Evolutionary conservation across 495 filamentous ascomycete species (phyloP), one percentile per base, ranked within the genome.

Genomic region (Podospora bellae-mahoneyi): DNA sequence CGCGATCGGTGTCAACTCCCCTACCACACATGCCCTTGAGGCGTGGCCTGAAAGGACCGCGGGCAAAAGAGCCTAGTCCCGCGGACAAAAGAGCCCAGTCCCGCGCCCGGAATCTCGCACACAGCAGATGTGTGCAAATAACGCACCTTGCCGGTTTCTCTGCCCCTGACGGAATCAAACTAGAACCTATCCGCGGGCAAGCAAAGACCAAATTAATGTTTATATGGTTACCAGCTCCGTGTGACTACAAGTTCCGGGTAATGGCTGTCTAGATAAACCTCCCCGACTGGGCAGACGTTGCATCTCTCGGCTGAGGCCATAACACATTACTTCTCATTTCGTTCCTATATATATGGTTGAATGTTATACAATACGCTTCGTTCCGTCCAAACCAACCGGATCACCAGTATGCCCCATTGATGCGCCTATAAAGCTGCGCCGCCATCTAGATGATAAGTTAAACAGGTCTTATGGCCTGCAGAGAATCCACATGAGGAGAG

Each of bases 401-500:
- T 2, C 23, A 26, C 13, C 69, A 6, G 5, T 2, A 13, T 16
- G 23, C 39, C 15, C 39, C 39, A 48, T 48, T 10, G 9, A 6
- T 48, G 1, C 39, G 39, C 13, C 39, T 48, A 48, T 48, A 4
- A 9, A 9, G 56, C 56, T 59, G 56, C 56, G 18, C 26, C 19
- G 56, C 39, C 39, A 10, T 13, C 39, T 1, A 48, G 9, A 48
- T 48, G 15, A 48, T 13, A 48, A 2, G 39, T 13, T 48, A 2
- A 13, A 16, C 39, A 5, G 15, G 9, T 16, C 56, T 65, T 64
- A 80, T 3, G 75, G 74, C 67, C 80, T 76, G 72, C 78, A 96
- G 67, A 99, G 82, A 69, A 94, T 86, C 90, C 95, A 94, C 92
- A 97, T 97, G 77, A 97, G 96, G 65, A 94, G 74, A 60, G 98